Conservation (phyloP, 2,329 filamentous ascomycete genomes). For the Coleophoma eucalyptorum region DNA sequence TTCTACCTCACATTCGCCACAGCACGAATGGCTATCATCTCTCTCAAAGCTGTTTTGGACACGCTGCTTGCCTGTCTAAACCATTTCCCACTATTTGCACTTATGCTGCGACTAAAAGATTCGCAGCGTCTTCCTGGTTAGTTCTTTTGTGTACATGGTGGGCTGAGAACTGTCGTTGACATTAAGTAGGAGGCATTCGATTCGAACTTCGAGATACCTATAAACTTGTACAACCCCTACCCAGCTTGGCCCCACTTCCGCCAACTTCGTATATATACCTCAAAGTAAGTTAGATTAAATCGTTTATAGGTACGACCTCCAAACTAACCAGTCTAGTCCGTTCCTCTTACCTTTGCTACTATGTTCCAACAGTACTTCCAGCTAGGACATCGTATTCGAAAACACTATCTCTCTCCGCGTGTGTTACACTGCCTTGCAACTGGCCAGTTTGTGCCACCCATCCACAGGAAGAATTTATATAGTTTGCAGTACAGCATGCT, state of each 20-base stretch:
- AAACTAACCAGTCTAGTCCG: slow-evolving; percentile 54
- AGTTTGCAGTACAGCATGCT: slow-evolving; percentile 98
- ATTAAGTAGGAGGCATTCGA: slow-evolving; percentile 65
- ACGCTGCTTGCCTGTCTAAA: slow-evolving; percentile 91
- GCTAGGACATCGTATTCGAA: slow-evolving; percentile 84
- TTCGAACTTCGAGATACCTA: slow-evolving; percentile 83
- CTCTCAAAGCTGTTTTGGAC: slow-evolving; percentile 85
- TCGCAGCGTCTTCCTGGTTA: slow-evolving; percentile 79
- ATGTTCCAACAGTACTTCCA: slow-evolving; percentile 99
- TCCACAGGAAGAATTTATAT: slow-evolving; percentile 91
- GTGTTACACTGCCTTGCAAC: slow-evolving; percentile 87
- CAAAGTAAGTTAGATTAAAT: slow-evolving; percentile 54
- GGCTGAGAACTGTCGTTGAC: slow-evolving; percentile 10
- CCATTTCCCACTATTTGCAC: slow-evolving; percentile 93
- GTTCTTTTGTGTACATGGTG: slow-evolving; percentile 13
- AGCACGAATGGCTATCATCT: slow-evolving; percentile 92
- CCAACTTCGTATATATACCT: slow-evolving; percentile 82
- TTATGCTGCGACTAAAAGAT: slow-evolving; percentile 96
- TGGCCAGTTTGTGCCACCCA: slow-evolving; percentile 89
- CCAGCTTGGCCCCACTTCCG: slow-evolving; percentile 15
- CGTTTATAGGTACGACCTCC: neutral
- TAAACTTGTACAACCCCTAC: slow-evolving; percentile 37
- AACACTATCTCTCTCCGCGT: slow-evolving; percentile 87
- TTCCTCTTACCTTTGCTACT: slow-evolving; percentile 82
- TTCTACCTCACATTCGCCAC: slow-evolving; percentile 97